Evolutionary conservation across 2,329 filamentous ascomycete species (phyloP), one percentile per base, ranked within the genome.

Genomic region (Botrytis medusae): DNA sequence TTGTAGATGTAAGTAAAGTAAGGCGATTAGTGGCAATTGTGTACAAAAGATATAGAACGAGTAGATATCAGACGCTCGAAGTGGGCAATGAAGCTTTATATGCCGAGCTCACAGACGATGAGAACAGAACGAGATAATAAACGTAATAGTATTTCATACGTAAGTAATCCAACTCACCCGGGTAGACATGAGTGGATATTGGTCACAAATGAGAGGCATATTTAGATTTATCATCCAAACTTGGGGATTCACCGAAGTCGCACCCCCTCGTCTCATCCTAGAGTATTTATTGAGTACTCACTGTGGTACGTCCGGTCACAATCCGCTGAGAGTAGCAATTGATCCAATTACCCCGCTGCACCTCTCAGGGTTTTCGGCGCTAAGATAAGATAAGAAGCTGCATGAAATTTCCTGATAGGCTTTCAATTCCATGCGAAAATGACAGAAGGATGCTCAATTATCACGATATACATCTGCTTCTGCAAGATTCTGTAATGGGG

Each of bases 341-440:
- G 20, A 22, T 29, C 20, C 44, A 40, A 22, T 64, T 64, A 64
- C 62, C 62, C 62, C 62, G 62, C 62, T 37, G 46, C 25, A 29
- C 34, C 46, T 37, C 48, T 68, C 6, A 48, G 42, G 16, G n/a
- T 4, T 57, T 65, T 22, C 25, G n/a, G 65, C 65, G 48, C 65
- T 69, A 69, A 69, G 65, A 69, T 69, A 69, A 69, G 65, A 69
- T 57, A 59, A 69, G 48, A 25, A 37, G 29, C 10, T 25, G 37
- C 34, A 57, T 69, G 65, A 25, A 57, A 44, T 69, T 69, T 57
- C 48, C 48, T 69, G 65, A 32, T 42, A 57, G 65, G n/a, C 34
- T 67, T 67, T 37, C 40, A 10, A 8, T 54, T 40, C 16, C 10
- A 54, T 65, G 44, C 18, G 8, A 40, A 25, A 20, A 68, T 67